Conservation (phyloP, 805 yeast species). For the Saturnispora serradocipensis region DNA sequence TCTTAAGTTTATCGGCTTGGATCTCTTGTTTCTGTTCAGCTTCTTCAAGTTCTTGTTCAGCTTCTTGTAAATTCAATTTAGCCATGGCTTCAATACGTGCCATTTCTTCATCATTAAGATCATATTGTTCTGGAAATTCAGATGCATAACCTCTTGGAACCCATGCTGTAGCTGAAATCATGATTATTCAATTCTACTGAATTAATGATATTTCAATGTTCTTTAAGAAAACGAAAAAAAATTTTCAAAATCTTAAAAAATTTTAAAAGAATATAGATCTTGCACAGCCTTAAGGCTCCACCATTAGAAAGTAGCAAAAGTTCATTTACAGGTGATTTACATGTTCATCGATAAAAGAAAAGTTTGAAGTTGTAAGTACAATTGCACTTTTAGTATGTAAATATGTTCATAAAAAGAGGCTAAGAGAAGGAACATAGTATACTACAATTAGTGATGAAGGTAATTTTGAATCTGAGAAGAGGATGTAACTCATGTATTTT, state of each 20-base stretch:
- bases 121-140: slow-evolving; percentile 85
- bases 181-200: slow-evolving; percentile 19
- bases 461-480: too few species aligned
- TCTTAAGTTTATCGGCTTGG: slow-evolving; percentile 27
- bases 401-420: too few species aligned
- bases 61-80: slow-evolving; percentile 69
- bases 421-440: too few species aligned
- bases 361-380: too few species aligned
- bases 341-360: too few species aligned
- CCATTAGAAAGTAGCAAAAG: neutral
- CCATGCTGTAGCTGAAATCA: slow-evolving; percentile 93
- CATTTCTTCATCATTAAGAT: slow-evolving; percentile 86
- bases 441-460: too few species aligned
- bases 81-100: slow-evolving; percentile 83
- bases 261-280: neutral
- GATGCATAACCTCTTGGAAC: slow-evolving; percentile 94
- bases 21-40: slow-evolving; percentile 1
- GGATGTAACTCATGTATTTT: too few species aligned
- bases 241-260: neutral
- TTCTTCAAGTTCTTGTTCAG: slow-evolving; percentile 31
- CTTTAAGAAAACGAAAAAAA: neutral
- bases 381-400: too few species aligned
- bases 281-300: slow-evolving; percentile 1
- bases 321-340: neutral
- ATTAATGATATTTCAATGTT: neutral